These are phyloP conservation scores for Paracoccidioides lutzii DNA, from an alignment of 2,329 filamentous ascomycete species.

Conservation along the genomic window DNA sequence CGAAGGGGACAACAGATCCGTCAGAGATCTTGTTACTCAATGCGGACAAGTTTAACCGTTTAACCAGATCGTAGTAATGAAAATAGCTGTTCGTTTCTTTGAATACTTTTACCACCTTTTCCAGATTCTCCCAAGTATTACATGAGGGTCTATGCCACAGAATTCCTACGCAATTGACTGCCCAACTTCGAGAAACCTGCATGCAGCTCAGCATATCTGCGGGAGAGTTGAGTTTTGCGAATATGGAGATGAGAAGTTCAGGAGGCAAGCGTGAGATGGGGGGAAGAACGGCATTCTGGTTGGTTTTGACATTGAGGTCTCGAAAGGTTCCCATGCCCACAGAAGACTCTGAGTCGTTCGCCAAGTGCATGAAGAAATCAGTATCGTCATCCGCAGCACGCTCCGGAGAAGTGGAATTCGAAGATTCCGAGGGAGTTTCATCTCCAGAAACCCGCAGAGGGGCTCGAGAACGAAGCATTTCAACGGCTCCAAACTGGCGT, in stretches of 20 bases:
- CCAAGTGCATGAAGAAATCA: slow-evolving; percentile 71
- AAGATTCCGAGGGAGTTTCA: slow-evolving; percentile 32
- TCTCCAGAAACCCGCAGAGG: slow-evolving; percentile 27
- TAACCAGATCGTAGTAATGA: slow-evolving; percentile 78
- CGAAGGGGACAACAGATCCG: slow-evolving; percentile 71
- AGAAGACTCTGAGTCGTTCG: slow-evolving; percentile 87
- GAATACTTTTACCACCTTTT: slow-evolving; percentile 68
- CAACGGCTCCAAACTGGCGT: neutral
- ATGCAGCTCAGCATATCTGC: slow-evolving; percentile 75
- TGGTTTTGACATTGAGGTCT: slow-evolving; percentile 55
- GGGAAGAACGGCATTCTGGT: slow-evolving; percentile 22
- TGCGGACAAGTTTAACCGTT: slow-evolving; percentile 76
- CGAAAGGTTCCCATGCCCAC: slow-evolving; percentile 67
- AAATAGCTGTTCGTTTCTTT: slow-evolving; percentile 65
- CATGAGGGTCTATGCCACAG: slow-evolving; percentile 92
- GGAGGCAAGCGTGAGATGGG: slow-evolving; percentile 78
- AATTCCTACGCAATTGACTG: slow-evolving; percentile 78
- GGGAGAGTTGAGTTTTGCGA: slow-evolving; percentile 65
- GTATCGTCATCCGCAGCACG: slow-evolving; percentile 69
- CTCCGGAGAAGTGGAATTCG: slow-evolving; percentile 15
- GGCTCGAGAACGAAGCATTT: slow-evolving; percentile 27
- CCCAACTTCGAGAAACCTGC: slow-evolving; percentile 90
- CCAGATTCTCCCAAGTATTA: slow-evolving; percentile 70
- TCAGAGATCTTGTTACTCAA: slow-evolving; percentile 70
- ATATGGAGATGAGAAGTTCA: slow-evolving; percentile 88